These are phyloP conservation scores for Fusarium chlamydosporum DNA, from an alignment of 2,329 filamentous ascomycete genomes.

Conservation along the genomic window DNA sequence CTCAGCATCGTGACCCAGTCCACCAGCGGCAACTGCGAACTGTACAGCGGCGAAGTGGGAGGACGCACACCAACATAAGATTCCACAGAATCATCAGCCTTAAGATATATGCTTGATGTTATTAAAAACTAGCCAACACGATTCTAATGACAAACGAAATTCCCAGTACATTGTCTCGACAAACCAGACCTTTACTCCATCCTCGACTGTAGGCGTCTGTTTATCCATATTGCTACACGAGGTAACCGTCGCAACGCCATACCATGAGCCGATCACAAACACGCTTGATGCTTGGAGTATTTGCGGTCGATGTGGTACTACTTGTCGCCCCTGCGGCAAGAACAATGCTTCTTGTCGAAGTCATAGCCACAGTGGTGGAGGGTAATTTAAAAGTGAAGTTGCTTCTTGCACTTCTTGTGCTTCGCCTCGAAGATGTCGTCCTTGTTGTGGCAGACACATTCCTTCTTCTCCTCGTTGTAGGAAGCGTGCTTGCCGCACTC, in stretches of 20 bases:
- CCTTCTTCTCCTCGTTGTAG: constrained; percentile 1
- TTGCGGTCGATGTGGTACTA: constrained; percentile 29
- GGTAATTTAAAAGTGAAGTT: background rate
- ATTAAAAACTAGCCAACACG: too few species aligned
- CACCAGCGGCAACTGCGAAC: too few species aligned
- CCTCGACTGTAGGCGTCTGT: accelerated
- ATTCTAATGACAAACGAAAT: too few species aligned
- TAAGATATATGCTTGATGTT: too few species aligned
- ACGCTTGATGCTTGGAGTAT: constrained; percentile 15
- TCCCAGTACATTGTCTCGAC: background rate
- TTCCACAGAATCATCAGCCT: too few species aligned
- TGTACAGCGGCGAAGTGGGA: too few species aligned
- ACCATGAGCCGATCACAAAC: background rate
- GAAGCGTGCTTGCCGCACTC: constrained; percentile 7
- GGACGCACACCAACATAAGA: too few species aligned
- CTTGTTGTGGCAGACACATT: background rate
- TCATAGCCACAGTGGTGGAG: constrained; percentile 35
- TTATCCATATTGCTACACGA: background rate
- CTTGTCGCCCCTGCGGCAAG: constrained; percentile 27
- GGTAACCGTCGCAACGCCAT: background rate
- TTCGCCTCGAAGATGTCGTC: background rate
- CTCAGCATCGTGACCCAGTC: too few species aligned
- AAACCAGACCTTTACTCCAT: background rate
- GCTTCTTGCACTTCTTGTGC: constrained; percentile 5
- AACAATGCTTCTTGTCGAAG: constrained; percentile 25